phyloP scores from a whole-genome alignment of 768 basidiomycete genomes.

The Ramaria sp. region DNA sequence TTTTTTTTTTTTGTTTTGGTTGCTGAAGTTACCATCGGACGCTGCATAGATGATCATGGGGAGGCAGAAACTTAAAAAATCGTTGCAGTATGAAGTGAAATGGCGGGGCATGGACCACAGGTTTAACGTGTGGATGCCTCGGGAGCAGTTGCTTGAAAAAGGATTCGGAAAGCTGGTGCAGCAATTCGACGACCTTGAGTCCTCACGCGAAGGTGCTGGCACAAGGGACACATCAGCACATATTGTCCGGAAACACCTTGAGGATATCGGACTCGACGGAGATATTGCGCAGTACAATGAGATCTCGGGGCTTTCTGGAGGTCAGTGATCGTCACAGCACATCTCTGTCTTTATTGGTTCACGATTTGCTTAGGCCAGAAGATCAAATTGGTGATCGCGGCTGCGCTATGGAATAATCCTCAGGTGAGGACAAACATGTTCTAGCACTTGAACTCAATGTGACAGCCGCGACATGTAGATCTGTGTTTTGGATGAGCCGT shows the following conservation, averaged over 20 bases:
- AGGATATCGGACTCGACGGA: constrained; percentile 93
- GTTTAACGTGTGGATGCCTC: constrained; percentile 86
- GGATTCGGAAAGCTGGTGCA: constrained; percentile 85
- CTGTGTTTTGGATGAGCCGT: constrained; percentile 80
- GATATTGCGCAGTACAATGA: constrained; percentile 99
- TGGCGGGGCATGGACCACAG: constrained; percentile 77
- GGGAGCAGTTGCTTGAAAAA: constrained; percentile 75
- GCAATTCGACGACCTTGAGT: constrained; percentile 94
- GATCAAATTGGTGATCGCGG: constrained; percentile 91
- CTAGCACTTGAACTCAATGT: background rate
- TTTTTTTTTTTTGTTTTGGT: constrained; percentile 6
- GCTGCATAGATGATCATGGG: constrained; percentile 69
- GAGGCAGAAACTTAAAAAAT: constrained; percentile 94
- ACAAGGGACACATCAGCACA: constrained; percentile 73
- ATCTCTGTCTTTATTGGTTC: background rate
- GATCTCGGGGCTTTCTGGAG: constrained; percentile 88
- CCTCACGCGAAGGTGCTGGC: constrained; percentile 91
- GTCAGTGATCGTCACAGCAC: constrained; percentile 28
- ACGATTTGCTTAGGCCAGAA: constrained; percentile 60
- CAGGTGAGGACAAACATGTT: constrained; percentile 39
- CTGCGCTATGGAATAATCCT: constrained; percentile 93
- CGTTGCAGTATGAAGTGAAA: constrained; percentile 87
- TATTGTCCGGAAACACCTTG: constrained; percentile 82
- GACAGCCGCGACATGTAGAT: constrained; percentile 28
- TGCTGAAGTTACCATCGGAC: background rate